Conservation (phyloP, 2,329 filamentous ascomycete species). For the Paecilomyces variotii region DNA sequence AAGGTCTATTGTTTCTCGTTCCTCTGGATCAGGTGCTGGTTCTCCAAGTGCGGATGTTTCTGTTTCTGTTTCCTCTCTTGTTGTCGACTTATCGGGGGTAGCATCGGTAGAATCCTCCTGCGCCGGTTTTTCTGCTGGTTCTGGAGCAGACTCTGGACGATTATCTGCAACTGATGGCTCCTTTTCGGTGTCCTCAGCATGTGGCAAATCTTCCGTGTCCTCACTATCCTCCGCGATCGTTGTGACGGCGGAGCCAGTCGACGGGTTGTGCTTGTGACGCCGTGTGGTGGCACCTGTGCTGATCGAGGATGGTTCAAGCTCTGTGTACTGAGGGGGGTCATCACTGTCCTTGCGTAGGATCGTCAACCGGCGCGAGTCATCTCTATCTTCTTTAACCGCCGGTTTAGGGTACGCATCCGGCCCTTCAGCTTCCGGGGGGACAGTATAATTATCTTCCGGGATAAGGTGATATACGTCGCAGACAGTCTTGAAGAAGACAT, state of each 20-base stretch:
- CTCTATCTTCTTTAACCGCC: constrained; percentile 14
- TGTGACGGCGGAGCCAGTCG: constrained; percentile 67
- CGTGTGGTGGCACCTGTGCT: constrained; percentile 64
- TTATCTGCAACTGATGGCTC: neutral
- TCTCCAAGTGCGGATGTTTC: neutral
- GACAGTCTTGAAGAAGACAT: constrained; percentile 94
- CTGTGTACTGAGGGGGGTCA: constrained; percentile 10
- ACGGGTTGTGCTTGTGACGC: constrained; percentile 74
- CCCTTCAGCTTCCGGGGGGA: constrained; percentile 87
- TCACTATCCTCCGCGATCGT: constrained; percentile 73
- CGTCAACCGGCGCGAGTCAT: constrained; percentile 24
- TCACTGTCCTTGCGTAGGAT: constrained; percentile 29
- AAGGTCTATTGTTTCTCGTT: neutral
- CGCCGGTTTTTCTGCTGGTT: neutral
- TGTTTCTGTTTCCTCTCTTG: neutral
- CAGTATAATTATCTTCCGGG: constrained; percentile 89
- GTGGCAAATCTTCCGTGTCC: constrained; percentile 2
- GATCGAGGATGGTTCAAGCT: constrained; percentile 39
- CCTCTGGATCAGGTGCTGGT: neutral
- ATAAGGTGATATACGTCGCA: constrained; percentile 87
- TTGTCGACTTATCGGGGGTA: neutral
- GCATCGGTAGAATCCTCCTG: neutral
- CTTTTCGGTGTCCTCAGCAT: neutral
- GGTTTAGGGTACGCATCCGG: constrained; percentile 45
- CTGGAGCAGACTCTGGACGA: neutral